Conservation (phyloP, 2,329 filamentous ascomycete species). For the Aureobasidium namibiae region DNA sequence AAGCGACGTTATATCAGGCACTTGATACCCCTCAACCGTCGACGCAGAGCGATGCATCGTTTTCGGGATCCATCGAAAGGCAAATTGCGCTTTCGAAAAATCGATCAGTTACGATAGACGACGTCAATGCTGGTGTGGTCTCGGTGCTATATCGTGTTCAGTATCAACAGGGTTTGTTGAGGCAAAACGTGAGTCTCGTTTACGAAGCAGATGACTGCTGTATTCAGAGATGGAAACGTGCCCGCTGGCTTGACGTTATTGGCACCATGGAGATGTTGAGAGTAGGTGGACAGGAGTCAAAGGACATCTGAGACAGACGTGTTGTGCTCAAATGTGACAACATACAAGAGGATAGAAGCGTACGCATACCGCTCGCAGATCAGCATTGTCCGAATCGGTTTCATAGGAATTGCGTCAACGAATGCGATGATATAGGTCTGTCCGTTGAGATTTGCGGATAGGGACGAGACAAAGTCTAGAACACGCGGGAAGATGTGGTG, state of each 20-base stretch:
- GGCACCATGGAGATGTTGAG: neutral
- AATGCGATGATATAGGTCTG: too few relatives aligned
- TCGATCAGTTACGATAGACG: neutral
- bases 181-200: neutral
- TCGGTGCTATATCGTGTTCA: neutral
- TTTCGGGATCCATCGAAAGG: too few relatives aligned
- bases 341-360: neutral
- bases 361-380: neutral
- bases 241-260: neutral
- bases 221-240: neutral
- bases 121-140: neutral
- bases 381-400: neutral
- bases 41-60: too few relatives aligned
- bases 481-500: too few relatives aligned
- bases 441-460: too few relatives aligned
- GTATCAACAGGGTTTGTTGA: neutral
- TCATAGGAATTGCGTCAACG: too few relatives aligned
- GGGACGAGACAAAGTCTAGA: too few relatives aligned
- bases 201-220: neutral
- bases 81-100: too few relatives aligned
- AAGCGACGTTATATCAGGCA: too few relatives aligned
- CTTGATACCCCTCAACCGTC: too few relatives aligned
- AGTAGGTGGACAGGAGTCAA: too few relatives aligned
- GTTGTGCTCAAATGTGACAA: neutral
- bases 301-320: neutral